Base-by-base conservation (phyloP, 2,329 filamentous ascomycete genomes). In the Chaetomium globosum region DNA sequence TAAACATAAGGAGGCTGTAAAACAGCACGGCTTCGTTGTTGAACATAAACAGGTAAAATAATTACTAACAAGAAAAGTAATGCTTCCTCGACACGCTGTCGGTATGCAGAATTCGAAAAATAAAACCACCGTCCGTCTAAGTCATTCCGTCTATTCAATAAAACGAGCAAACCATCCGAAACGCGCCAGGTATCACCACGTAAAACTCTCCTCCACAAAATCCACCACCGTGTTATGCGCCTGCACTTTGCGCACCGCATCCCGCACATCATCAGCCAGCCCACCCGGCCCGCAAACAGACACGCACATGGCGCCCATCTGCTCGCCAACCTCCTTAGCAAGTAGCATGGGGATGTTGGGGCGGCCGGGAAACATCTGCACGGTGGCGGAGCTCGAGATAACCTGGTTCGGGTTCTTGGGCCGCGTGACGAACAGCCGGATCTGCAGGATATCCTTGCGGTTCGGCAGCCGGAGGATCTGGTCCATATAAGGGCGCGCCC, bases 361-460 rank as follows among this genome's bases (percentile, higher is more conserved):
- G 69, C 93, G 87, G 2, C 95, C 94, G 1, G 93, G 90, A 76
- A 92, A 92, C 89, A 98, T 95, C 78, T 93, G 91, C 62, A 98
- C 93, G 4, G 90, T 94, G 2, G 85, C 83, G 63, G 88, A 92
- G 4, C 89, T 87, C 56, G 87, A 92, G 71, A 88, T 83, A 60
- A 96, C 90, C 73, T 96, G 91, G 74, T 88, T 89, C n/a, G 89
- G 87, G 74, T 89, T 91, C 71, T 91, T 89, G 0, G 94, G 94
- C 61, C 92, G 85, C 5, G 95, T 98, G 71, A 98, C 88, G 78
- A 96, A 98, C 56, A 98, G 85, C 72, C 94, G 87, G 72, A 98
- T 91, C 71, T 88, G 89, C 53, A 99, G 84, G 33, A 97, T 83
- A 58, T 97, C 92, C 65, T 91, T 87, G 61, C 93, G 89, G 71